These are phyloP conservation scores for Sugiyamaella lignohabitans DNA, from an alignment of 805 yeast genomes.

Conservation along the genomic window DNA sequence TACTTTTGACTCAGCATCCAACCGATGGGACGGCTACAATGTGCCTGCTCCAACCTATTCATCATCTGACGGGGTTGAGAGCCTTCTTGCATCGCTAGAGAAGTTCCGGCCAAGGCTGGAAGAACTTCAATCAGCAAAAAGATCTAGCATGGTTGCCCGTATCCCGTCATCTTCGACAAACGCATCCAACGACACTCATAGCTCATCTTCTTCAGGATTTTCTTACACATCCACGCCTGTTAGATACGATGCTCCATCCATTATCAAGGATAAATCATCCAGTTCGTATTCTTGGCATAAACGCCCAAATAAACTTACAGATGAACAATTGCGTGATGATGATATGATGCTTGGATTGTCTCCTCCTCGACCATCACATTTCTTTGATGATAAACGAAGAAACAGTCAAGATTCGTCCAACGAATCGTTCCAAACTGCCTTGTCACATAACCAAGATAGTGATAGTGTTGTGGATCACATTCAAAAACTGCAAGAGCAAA, in stretches of 20 bases:
- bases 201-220: conserved; percentile 1
- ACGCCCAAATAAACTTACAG: no score
- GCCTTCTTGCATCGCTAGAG: conserved; percentile 11
- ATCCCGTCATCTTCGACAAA: background rate
- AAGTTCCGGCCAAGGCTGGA: conserved; percentile 8
- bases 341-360: conserved; percentile 4
- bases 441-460: conserved; percentile 4
- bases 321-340: no score
- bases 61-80: conserved; percentile 9
- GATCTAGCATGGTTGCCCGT: background rate
- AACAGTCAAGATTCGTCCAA: conserved; percentile 15
- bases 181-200: background rate
- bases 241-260: background rate
- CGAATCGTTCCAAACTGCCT: conserved; percentile 19
- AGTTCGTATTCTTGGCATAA: background rate
- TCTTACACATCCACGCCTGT: background rate
- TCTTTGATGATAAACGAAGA: background rate
- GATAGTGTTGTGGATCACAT: background rate
- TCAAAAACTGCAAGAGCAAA: background rate
- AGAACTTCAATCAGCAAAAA: conserved; percentile 4
- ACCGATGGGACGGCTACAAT: background rate
- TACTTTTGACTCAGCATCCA: background rate
- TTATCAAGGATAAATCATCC: background rate
- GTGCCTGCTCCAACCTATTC: background rate
- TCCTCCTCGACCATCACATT: conserved; percentile 7